These are phyloP conservation scores for Closterium sp. DNA, from an alignment of 139 green algal genomes.

Conservation along the genomic window DNA sequence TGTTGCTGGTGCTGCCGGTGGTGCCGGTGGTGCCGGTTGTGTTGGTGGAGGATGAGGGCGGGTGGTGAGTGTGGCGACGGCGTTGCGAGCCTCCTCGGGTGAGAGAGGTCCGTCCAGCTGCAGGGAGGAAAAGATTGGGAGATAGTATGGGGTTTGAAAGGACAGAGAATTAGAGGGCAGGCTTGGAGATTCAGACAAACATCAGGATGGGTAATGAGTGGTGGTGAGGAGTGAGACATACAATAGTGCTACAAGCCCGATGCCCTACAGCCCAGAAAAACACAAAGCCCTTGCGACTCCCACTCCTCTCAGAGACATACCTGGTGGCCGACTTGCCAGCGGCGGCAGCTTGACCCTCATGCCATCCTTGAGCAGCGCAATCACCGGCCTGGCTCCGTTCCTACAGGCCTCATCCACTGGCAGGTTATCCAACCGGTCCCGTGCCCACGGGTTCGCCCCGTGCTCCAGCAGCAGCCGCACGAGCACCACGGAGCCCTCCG, in stretches of 20 bases:
- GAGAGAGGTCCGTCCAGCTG: background rate
- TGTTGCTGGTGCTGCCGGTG: background rate
- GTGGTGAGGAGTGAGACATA: too few species aligned
- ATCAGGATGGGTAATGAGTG: background rate
- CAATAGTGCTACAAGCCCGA: too few species aligned
- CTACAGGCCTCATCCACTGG: constrained; percentile 3
- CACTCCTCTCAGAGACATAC: background rate
- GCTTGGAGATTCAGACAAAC: background rate
- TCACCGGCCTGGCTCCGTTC: constrained; percentile 6
- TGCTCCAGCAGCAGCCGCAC: constrained; percentile 16
- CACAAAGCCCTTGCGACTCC: too few species aligned
- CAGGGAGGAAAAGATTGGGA: background rate
- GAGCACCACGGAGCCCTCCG: constrained; percentile 22
- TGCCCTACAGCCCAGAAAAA: too few species aligned
- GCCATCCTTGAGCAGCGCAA: constrained; percentile 3
- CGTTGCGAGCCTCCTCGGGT: background rate
- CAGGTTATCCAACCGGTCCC: constrained; percentile 43
- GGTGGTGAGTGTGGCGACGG: background rate
- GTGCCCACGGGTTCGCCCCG: background rate
- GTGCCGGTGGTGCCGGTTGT: background rate
- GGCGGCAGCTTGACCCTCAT: background rate
- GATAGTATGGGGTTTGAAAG: background rate
- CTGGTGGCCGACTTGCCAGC: background rate
- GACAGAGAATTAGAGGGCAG: background rate
- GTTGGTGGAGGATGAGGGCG: background rate